These are phyloP conservation scores for Aspergillus funiculosus DNA, from an alignment of 495 filamentous ascomycete genomes.

Conservation along the genomic window DNA sequence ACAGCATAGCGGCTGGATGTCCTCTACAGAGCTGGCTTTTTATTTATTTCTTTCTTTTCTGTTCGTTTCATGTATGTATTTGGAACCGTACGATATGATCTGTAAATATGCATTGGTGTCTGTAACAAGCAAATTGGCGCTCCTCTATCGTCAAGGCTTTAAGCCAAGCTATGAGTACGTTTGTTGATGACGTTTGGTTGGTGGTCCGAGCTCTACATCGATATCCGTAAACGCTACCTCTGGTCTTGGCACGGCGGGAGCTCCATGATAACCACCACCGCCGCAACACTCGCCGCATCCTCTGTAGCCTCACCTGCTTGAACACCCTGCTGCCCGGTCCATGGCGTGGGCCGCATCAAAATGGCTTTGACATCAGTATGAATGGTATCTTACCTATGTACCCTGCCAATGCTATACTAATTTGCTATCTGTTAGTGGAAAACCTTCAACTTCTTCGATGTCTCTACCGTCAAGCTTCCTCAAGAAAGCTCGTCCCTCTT, in stretches of 20 bases:
- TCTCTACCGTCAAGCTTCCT: conserved; percentile 71
- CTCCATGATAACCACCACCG: conserved; percentile 11
- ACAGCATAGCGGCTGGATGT: conserved; percentile 8
- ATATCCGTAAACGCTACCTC: too few species aligned
- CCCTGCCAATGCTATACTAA: neutral
- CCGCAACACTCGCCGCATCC: conserved; percentile 4
- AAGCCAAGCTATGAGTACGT: conserved; percentile 2
- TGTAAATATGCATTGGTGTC: neutral
- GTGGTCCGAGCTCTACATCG: conserved; percentile 7
- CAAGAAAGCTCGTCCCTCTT: conserved; percentile 62
- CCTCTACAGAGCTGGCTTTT: too few species aligned
- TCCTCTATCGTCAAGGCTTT: too few species aligned
- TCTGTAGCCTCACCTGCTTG: conserved; percentile 21
- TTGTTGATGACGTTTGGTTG: conserved; percentile 3
- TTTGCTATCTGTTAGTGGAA: conserved; percentile 66
- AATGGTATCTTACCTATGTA: conserved; percentile 16
- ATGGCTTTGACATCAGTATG: conserved; percentile 48
- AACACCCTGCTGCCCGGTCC: conserved; percentile 16
- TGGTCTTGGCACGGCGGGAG: conserved; percentile 22
- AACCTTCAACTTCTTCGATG: conserved; percentile 98
- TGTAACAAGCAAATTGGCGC: neutral
- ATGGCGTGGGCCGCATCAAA: conserved; percentile 35
- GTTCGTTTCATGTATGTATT: neutral
- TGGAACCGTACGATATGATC: neutral
- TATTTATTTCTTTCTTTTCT: too few species aligned